Percentiles rank a stretch among this genome's conserved stretches.
phyloP scores from a whole-genome alignment of 2,329 filamentous ascomycete species.

The Calonectria fujianensis region DNA sequence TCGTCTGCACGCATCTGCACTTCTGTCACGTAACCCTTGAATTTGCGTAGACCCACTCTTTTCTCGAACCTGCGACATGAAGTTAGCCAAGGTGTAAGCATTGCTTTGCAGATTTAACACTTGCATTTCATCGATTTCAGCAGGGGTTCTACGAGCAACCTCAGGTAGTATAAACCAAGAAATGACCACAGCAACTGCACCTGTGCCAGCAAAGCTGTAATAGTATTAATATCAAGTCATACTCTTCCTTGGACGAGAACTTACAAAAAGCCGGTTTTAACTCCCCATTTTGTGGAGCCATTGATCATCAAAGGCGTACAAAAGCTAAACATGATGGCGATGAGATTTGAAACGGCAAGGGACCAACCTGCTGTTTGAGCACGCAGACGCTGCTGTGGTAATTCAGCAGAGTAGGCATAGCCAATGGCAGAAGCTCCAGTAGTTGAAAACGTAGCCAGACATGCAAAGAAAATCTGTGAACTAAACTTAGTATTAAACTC shows the following conservation, averaged over 20 bases:
- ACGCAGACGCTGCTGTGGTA: conserved; percentile 40
- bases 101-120: conserved; percentile 36
- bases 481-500: background rate
- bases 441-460: conserved; percentile 43
- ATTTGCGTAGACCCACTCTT: conserved; percentile 37
- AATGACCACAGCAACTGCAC: conserved; percentile 56
- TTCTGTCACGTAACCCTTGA: conserved; percentile 42
- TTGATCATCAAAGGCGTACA: conserved; percentile 67
- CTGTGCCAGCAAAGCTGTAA: conserved; percentile 59
- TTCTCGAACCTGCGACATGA: conserved; percentile 36
- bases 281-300: conserved; percentile 61
- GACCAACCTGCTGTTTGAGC: conserved; percentile 41
- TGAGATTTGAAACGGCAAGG: conserved; percentile 61
- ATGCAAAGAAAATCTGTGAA: conserved; percentile 42
- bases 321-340: conserved; percentile 67
- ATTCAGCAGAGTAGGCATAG: conserved; percentile 41
- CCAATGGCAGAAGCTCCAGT: conserved; percentile 43
- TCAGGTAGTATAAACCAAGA: conserved; percentile 63
- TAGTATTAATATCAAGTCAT: background rate
- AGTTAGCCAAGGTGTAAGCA: background rate
- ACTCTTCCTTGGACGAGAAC: background rate
- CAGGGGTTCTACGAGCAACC: conserved; percentile 59
- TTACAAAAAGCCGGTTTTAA: conserved; percentile 66
- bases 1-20: conserved; percentile 40
- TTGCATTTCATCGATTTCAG: conserved; percentile 63